phyloP scores from a whole-genome alignment of 31 red algal species.

The Porphyra umbilicalis region DNA sequence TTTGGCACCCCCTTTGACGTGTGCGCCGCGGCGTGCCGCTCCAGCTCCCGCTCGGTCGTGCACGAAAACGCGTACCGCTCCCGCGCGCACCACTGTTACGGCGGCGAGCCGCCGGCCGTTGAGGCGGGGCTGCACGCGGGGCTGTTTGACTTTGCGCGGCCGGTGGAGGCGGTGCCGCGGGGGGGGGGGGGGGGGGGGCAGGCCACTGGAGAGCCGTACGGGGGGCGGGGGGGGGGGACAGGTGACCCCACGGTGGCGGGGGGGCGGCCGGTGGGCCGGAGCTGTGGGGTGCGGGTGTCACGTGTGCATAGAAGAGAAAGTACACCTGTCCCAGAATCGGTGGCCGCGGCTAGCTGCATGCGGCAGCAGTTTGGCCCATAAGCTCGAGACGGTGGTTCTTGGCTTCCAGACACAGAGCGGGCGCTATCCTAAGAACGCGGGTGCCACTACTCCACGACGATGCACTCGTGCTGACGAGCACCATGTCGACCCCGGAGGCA shows the following conservation, averaged over 20 bases:
- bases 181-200: neutral
- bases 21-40: constrained; percentile 46
- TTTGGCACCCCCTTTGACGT: constrained; percentile 53
- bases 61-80: constrained; percentile 74
- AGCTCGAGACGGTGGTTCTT: too few relatives aligned
- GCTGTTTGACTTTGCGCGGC: constrained; percentile 64
- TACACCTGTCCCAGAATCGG: too few relatives aligned
- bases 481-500: too few relatives aligned
- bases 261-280: too few relatives aligned
- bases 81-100: constrained; percentile 52
- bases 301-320: too few relatives aligned
- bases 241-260: neutral
- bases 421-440: too few relatives aligned
- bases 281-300: too few relatives aligned
- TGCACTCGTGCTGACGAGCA: too few relatives aligned
- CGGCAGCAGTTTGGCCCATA: too few relatives aligned
- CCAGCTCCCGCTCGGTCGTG: constrained; percentile 32
- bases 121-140: constrained; percentile 48
- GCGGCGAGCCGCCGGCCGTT: neutral
- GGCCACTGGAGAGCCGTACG: neutral
- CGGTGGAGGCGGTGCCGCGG: neutral
- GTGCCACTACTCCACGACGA: too few relatives aligned
- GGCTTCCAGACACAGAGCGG: too few relatives aligned
- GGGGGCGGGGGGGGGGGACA: neutral
- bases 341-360: too few relatives aligned